These are phyloP conservation scores for Eragrostis tef DNA, from an alignment of 202 grass and related monocot species.

Conservation along the genomic window DNA sequence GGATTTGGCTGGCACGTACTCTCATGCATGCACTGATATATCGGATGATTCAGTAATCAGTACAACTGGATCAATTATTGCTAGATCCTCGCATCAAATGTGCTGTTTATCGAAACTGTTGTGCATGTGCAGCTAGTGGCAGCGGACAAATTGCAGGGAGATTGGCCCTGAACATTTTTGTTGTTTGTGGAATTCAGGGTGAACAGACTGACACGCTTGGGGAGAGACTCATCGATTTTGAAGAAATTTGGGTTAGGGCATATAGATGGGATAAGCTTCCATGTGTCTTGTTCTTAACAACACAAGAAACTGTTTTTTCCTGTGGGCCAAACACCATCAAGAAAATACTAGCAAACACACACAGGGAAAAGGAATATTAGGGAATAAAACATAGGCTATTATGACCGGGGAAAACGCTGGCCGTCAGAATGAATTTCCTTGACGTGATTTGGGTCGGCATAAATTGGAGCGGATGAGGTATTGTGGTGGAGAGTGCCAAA, in stretches of 20 bases:
- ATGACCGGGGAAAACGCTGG: no score
- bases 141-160: background rate
- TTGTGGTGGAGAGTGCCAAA: no score
- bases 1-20: slow-evolving; percentile 30
- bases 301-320: no score
- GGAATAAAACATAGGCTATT: no score
- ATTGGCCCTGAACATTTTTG: background rate
- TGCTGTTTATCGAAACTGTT: slow-evolving; percentile 47
- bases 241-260: background rate
- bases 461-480: no score
- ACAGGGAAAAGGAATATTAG: no score
- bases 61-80: slow-evolving; percentile 5
- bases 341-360: no score
- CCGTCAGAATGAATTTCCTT: no score
- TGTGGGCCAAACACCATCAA: no score
- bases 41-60: background rate
- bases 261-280: background rate
- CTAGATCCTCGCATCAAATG: slow-evolving; percentile 42
- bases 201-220: background rate
- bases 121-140: background rate
- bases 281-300: no score
- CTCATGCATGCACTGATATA: slow-evolving; percentile 22
- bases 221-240: background rate
- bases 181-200: background rate
- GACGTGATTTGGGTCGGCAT: no score